These are phyloP conservation scores for Starmera caribaea DNA, from an alignment of 805 yeast species.

Conservation along the genomic window DNA sequence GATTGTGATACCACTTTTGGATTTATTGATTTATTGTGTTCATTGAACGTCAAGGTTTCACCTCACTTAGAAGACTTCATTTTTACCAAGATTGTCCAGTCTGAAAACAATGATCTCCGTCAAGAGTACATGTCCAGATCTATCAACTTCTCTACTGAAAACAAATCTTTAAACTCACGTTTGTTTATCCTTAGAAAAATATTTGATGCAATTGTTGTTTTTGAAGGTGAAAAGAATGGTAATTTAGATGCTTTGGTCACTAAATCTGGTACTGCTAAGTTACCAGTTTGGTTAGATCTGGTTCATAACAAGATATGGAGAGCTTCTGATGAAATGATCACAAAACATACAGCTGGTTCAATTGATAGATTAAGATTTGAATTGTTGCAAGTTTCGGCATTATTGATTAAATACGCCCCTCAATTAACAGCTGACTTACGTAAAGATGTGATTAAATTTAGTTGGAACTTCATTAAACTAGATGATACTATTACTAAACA, in stretches of 20 bases:
- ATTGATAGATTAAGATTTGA: constrained; percentile 71
- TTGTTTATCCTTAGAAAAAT: constrained; percentile 53
- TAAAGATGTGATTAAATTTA: constrained; percentile 84
- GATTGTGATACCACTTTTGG: constrained; percentile 31
- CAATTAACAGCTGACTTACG: constrained; percentile 45
- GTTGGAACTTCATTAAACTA: constrained; percentile 86
- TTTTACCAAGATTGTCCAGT: constrained; percentile 43
- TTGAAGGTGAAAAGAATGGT: constrained; percentile 44
- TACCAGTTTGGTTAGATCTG: constrained; percentile 53
- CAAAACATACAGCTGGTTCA: constrained; percentile 51
- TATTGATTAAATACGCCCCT: constrained; percentile 63
- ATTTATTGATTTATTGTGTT: constrained; percentile 33
- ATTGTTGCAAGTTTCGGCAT: constrained; percentile 70
- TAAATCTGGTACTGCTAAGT: constrained; percentile 16
- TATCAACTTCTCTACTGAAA: constrained; percentile 38
- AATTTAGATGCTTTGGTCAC: constrained; percentile 37
- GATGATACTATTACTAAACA: constrained; percentile 88
- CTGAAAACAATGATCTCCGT: constrained; percentile 35
- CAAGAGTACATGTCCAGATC: constrained; percentile 42
- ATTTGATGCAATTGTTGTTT: constrained; percentile 55
- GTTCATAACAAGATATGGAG: constrained; percentile 70
- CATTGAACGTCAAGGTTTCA: constrained; percentile 36
- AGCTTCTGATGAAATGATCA: constrained; percentile 41
- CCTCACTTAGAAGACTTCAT: constrained; percentile 46
- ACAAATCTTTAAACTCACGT: constrained; percentile 41